Evolutionary conservation across 306 rosid species (phyloP).

Genomic region (Quercus agrifolia): DNA sequence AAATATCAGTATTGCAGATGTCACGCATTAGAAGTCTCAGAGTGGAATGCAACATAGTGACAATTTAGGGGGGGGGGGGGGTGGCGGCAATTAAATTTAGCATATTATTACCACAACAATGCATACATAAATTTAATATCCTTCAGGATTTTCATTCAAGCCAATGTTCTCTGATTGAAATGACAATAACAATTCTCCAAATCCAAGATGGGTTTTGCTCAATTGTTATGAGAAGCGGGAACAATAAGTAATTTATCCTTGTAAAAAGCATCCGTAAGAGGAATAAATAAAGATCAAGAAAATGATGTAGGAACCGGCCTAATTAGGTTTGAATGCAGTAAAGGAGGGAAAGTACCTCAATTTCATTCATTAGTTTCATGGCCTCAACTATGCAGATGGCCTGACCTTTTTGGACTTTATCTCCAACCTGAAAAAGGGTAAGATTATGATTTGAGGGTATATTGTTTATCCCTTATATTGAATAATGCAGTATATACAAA

Average conservation of each 20-base stretch:
- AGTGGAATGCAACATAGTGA: not conserved
- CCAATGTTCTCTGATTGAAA: not conserved
- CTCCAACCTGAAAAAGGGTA: constrained; percentile 73
- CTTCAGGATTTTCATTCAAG: not conserved
- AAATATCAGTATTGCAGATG: not conserved
- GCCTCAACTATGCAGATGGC: constrained; percentile 88
- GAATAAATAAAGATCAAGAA: not conserved
- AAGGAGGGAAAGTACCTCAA: constrained; percentile 58
- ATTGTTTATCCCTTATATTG: not conserved
- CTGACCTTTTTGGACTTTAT: constrained; percentile 90
- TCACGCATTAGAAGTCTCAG: not conserved
- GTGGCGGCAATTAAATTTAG: not conserved
- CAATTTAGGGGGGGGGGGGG: not conserved
- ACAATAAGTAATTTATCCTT: not conserved
- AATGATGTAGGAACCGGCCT: not conserved
- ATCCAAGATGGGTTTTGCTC: not conserved
- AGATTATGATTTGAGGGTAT: not conserved
- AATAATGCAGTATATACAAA: not conserved
- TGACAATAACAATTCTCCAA: not conserved
- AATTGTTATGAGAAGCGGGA: no score
- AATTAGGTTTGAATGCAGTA: not conserved
- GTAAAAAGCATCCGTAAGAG: not conserved
- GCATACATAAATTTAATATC: not conserved
- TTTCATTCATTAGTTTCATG: constrained; percentile 96
- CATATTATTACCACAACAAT: not conserved